Base-by-base conservation (phyloP, 2,329 filamentous ascomycete genomes). In the Huntiella decipiens region DNA sequence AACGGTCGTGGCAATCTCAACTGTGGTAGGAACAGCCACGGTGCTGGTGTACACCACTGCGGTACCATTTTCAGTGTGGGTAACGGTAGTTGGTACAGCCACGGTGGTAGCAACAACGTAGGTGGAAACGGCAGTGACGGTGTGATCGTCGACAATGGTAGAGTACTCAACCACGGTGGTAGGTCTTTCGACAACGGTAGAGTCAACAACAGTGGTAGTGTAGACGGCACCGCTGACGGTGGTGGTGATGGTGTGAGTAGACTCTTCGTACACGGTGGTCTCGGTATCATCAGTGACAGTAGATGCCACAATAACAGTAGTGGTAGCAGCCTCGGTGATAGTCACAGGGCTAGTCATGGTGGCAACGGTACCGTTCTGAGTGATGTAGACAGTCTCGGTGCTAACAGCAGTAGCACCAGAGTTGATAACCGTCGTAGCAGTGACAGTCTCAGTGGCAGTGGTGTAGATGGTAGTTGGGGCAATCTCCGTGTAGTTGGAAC, bases 11-110 rank as follows among this genome's bases (percentile, higher is more conserved):
- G 44, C 16, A 4, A 45, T 16, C 28, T 46, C 42, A 12, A 42
- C 44, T 3, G 50, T 51, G 5, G 45, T 43, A 8, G 45, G 45
- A 17, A 41, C 41, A 31, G 33, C 22, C 2, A 47, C 35, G 6
- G 43, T 45, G 19, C 17, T 45, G n/a, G 45, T 47, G 3, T 33
- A 38, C 3, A 38, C 22, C 2, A 33, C 16, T 1, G 33, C 43
- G 8, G 19, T 16, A 11, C 43, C 43, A 22, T 38, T 38, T 35
- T 45, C 11, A 5, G 43, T 45, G 22, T 32, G 35, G 3, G 43
- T 45, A 15, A 45, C 15, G 5, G 43, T 45, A 4, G 43, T 45
- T 16, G 43, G 36, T 35, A 38, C 19, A 13, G 36, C n/a, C 4
- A 45, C 36, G 11, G 43, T 45, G 12, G 43, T 40, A 2, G 34